Evolutionary conservation across 2,329 filamentous ascomycete species (phyloP).

Genomic region (Colletotrichum eleusines): DNA sequence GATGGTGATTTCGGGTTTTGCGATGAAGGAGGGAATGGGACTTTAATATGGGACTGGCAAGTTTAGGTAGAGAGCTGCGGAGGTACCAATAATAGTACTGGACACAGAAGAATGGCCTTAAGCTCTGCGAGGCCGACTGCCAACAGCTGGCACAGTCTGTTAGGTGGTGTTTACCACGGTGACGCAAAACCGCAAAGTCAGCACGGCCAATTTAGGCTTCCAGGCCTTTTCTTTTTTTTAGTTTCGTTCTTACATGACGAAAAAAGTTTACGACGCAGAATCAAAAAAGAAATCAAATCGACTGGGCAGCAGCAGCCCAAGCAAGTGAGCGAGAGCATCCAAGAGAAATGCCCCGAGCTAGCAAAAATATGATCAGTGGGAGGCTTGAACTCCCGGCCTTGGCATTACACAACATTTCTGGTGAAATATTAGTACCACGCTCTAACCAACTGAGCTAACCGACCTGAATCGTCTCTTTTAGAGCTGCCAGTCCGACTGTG

Average conservation of each 20-base stretch:
- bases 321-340: background rate
- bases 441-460: constrained; percentile 42
- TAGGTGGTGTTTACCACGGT: background rate
- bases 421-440: constrained; percentile 40
- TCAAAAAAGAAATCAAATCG: no score
- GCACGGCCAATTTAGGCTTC: background rate
- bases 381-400: constrained; percentile 41
- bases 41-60: constrained; percentile 34
- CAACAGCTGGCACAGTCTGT: background rate
- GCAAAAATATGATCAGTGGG: constrained; percentile 36
- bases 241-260: background rate
- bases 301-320: no score
- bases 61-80: constrained; percentile 18
- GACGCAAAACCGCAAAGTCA: background rate
- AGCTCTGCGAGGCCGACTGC: background rate
- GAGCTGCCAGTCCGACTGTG: no score
- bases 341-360: background rate
- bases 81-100: background rate
- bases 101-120: constrained; percentile 5
- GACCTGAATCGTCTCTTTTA: background rate
- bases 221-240: no score
- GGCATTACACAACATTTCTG: constrained; percentile 28
- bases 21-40: constrained; percentile 28
- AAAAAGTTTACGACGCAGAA: no score
- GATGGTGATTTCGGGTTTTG: constrained; percentile 19